Percentiles rank a stretch among this genome's conserved stretches.
These are phyloP conservation scores for Gnomoniopsis sp. DNA, from an alignment of 2,329 filamentous ascomycete species.

Conservation along the genomic window DNA sequence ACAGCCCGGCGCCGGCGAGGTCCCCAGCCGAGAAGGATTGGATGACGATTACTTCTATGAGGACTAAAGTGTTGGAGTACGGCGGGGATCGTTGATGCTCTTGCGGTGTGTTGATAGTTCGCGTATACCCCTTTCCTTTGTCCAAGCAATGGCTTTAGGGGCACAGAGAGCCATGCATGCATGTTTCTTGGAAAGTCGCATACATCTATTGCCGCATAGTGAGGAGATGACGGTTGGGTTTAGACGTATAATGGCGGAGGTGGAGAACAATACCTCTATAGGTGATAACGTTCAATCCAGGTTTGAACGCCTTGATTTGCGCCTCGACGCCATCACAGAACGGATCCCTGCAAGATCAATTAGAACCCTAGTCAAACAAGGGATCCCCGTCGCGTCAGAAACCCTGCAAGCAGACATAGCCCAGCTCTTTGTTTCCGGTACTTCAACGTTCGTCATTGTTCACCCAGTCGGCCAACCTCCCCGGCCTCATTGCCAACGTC, in stretches of 20 bases:
- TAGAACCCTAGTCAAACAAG: not conserved
- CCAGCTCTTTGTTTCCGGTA: not conserved
- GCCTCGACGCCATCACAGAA: not conserved
- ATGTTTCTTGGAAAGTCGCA: not conserved
- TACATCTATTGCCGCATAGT: no score
- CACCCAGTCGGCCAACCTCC: not conserved
- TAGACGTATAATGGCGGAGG: no score
- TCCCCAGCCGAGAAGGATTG: slow-evolving; percentile 79
- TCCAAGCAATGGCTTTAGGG: not conserved
- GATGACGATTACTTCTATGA: slow-evolving; percentile 95
- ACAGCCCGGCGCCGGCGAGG: slow-evolving; percentile 65
- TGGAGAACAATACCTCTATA: no score
- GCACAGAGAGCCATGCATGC: not conserved
- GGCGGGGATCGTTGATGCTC: not conserved
- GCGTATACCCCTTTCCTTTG: slow-evolving; percentile 12
- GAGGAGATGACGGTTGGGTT: no score
- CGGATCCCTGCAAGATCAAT: not conserved
- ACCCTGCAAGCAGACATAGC: not conserved
- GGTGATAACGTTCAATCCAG: no score
- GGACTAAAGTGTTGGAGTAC: slow-evolving; percentile 39
- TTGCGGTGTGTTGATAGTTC: slow-evolving; percentile 16
- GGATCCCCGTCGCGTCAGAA: not conserved
- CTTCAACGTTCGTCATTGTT: not conserved
- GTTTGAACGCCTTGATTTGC: no score
- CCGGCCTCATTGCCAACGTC: not conserved